phyloP scores from a whole-genome alignment of 2,329 filamentous ascomycete species.

The Beauveria asiatica region DNA sequence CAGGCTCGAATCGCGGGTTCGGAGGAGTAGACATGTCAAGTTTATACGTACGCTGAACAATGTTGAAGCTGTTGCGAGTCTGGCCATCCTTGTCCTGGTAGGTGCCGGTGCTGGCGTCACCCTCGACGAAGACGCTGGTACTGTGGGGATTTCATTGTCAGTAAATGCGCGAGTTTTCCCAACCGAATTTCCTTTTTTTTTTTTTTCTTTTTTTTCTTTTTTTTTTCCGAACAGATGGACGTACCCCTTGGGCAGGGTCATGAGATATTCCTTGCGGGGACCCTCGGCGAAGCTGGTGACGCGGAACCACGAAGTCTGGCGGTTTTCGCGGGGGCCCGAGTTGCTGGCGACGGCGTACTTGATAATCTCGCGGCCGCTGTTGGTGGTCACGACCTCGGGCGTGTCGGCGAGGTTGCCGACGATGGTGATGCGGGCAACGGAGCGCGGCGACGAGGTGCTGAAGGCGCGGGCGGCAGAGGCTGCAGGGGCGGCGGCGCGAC shows the following conservation, averaged over 20 bases:
- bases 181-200: neutral
- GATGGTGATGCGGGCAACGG: conserved; percentile 73
- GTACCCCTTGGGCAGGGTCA: conserved; percentile 76
- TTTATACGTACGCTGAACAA: conserved; percentile 70
- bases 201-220: neutral
- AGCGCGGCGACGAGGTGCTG: conserved; percentile 58
- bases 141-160: conserved; percentile 35
- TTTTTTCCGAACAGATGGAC: conserved; percentile 25
- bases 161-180: neutral
- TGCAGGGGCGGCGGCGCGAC: conserved; percentile 41
- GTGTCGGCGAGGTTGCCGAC: conserved; percentile 74
- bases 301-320: conserved; percentile 77
- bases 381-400: conserved; percentile 66
- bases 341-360: conserved; percentile 69
- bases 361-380: conserved; percentile 64
- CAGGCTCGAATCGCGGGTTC: too few species aligned
- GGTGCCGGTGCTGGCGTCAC: conserved; percentile 60
- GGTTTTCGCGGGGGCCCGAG: conserved; percentile 58
- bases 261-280: conserved; percentile 60
- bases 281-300: conserved; percentile 69
- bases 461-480: conserved; percentile 57
- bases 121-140: conserved; percentile 73
- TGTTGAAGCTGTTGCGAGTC: conserved; percentile 52
- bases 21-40: neutral
- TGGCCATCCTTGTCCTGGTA: conserved; percentile 67